phyloP scores from a whole-genome alignment of 176 grass and related monocot species.

The maize (Zea mays) region Zm-B73-REFERENCE-NAM-5.0 NC_050102.1:170506501-170507000 shows the following conservation, averaged over 20 bases:
- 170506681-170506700: background rate
- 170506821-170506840: background rate
- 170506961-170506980: background rate
- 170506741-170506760: background rate
- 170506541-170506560: background rate
- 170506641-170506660: background rate
- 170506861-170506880: background rate
- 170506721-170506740: background rate
- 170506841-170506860: background rate
- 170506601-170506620: background rate
- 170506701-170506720: background rate
- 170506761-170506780: background rate
- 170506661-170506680: background rate
- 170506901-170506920: background rate
- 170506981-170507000: background rate
- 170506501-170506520: too few species aligned
- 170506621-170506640: background rate
- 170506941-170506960: background rate
- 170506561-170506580: background rate
- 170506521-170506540: too few species aligned
- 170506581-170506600: background rate
- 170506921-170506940: conserved; percentile 10
- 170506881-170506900: background rate
- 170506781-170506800: background rate
- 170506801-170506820: background rate